A percentile compares a stretch with the other conserved stretches of the same genome.
phyloP scores from a whole-genome alignment of 176 grass and related monocot species.

The Eragrostis curvula region DNA sequence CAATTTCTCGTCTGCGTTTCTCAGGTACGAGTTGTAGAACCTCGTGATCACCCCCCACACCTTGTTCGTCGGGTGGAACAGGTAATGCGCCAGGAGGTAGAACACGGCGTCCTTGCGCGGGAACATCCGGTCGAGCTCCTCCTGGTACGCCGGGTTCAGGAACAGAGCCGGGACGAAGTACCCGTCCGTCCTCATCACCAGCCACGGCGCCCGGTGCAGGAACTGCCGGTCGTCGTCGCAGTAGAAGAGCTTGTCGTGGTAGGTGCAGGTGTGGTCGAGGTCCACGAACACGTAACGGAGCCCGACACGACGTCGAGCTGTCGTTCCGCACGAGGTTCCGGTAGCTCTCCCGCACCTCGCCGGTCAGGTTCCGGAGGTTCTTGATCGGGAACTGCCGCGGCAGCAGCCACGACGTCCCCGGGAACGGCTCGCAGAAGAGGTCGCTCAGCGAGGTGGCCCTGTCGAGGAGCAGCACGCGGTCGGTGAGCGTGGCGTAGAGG shows the following conservation, averaged over 20 bases:
- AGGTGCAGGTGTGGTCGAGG: conserved; percentile 33
- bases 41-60: conserved; percentile 68
- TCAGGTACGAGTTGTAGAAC: conserved; percentile 60
- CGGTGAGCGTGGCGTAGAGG: conserved; percentile 71
- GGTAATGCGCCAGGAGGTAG: conserved; percentile 58
- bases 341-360: conserved; percentile 55
- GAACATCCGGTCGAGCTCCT: conserved; percentile 59
- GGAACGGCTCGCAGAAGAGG: conserved; percentile 80
- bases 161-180: conserved; percentile 73
- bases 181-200: conserved; percentile 61
- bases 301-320: not conserved
- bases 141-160: conserved; percentile 51
- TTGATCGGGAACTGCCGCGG: conserved; percentile 56
- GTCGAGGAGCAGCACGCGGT: conserved; percentile 62
- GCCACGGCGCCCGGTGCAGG: conserved; percentile 56
- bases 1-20: conserved; percentile 27
- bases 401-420: conserved; percentile 61
- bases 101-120: conserved; percentile 60
- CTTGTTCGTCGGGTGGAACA: conserved; percentile 61
- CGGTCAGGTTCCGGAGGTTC: conserved; percentile 38
- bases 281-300: conserved; percentile 54
- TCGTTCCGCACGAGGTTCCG: conserved; percentile 29
- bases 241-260: conserved; percentile 62
- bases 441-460: conserved; percentile 32
- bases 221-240: conserved; percentile 56